Percentiles rank a stretch among this genome's conserved stretches.
These are phyloP conservation scores for Lolium rigidum DNA, from an alignment of 176 grass and related monocot genomes.

Conservation along the genomic window DNA sequence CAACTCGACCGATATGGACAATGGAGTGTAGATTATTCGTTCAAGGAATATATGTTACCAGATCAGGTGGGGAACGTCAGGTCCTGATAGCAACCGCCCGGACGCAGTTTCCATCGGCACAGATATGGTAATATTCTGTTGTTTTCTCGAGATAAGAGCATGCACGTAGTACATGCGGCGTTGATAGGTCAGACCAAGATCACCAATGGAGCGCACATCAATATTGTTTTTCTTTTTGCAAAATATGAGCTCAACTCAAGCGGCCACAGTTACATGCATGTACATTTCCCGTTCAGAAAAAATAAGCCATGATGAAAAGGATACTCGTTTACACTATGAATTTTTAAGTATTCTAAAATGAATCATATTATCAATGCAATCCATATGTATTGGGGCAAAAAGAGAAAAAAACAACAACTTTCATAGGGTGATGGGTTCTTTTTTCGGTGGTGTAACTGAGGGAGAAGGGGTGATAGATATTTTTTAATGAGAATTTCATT, in stretches of 20 bases:
- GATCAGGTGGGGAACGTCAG: conserved; percentile 20
- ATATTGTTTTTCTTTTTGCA: not conserved
- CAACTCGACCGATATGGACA: not conserved
- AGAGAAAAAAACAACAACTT: too few relatives aligned
- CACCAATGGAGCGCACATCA: not conserved
- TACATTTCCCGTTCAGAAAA: not conserved
- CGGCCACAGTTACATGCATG: not conserved
- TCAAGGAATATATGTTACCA: conserved; percentile 37
- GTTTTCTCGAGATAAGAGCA: not conserved
- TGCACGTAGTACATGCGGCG: too few relatives aligned
- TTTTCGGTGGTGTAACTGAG: too few relatives aligned
- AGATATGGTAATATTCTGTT: not conserved
- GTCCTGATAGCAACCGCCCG: conserved; percentile 5
- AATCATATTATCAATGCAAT: too few relatives aligned
- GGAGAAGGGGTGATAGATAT: too few relatives aligned
- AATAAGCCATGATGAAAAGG: too few relatives aligned
- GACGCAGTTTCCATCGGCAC: conserved; percentile 2
- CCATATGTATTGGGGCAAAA: too few relatives aligned
- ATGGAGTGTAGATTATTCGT: conserved; percentile 24
- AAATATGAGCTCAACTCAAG: not conserved
- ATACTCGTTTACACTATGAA: too few relatives aligned
- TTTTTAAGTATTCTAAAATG: too few relatives aligned
- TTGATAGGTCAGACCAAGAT: not conserved
- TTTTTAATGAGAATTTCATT: not conserved
- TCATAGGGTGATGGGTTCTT: too few relatives aligned